phyloP scores from a whole-genome alignment of 306 rosid species.

The Myrica gale region DNA sequence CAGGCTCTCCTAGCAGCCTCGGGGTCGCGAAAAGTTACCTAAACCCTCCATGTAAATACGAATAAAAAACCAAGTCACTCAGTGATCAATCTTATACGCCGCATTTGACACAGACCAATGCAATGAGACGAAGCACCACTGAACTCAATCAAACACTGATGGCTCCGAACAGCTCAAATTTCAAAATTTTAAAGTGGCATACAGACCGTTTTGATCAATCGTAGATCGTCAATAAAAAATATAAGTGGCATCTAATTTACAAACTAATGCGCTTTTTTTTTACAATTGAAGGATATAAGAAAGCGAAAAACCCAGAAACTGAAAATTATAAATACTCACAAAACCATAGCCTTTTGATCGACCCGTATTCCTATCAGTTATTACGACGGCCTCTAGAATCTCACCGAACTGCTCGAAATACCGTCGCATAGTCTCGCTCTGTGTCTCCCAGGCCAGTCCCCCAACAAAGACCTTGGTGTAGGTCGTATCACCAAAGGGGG shows the following conservation, averaged over 20 bases:
- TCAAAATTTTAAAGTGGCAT: neutral
- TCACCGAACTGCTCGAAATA: constrained; percentile 82
- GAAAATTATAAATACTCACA: constrained; percentile 62
- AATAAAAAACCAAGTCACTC: constrained; percentile 67
- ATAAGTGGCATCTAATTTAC: neutral
- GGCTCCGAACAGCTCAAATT: neutral
- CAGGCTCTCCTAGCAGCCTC: constrained; percentile 97
- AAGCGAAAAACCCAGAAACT: neutral
- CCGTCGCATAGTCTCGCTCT: constrained; percentile 83
- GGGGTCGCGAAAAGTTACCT: constrained; percentile 97
- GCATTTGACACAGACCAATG: neutral
- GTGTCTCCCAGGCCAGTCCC: constrained; percentile 97
- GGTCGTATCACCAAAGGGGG: constrained; percentile 94
- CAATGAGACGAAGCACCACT: neutral
- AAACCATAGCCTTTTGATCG: constrained; percentile 99
- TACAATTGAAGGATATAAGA: no score
- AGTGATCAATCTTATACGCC: constrained; percentile 14
- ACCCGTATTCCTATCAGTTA: constrained; percentile 84
- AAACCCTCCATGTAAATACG: constrained; percentile 82
- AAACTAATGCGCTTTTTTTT: neutral
- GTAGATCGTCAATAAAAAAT: neutral
- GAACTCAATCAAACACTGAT: neutral
- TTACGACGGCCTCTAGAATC: constrained; percentile 94
- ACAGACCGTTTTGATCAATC: constrained; percentile 7
- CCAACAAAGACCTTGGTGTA: constrained; percentile 95